A percentile compares a stretch with the other conserved stretches of the same genome.
These are phyloP conservation scores for Penicillium sp. DNA, from an alignment of 2,329 filamentous ascomycete genomes.

Conservation along the genomic window DNA sequence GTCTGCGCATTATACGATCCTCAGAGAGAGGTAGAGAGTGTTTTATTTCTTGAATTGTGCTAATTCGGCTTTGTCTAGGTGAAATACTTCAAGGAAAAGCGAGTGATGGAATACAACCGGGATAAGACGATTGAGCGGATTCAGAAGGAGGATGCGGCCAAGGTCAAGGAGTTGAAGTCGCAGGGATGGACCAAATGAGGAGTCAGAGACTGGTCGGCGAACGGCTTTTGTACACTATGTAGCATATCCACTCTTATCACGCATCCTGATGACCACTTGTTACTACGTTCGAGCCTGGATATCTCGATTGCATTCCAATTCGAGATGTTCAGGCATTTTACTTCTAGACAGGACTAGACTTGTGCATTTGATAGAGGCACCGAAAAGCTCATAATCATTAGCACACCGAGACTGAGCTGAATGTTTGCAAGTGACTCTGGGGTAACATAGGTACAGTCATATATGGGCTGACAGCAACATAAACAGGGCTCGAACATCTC, in stretches of 20 bases:
- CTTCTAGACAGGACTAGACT: not conserved
- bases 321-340: not conserved
- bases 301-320: not conserved
- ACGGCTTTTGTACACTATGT: constrained; percentile 30
- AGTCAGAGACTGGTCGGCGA: not conserved
- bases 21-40: not conserved
- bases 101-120: constrained; percentile 89
- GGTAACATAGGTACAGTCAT: not conserved
- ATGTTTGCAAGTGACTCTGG: not conserved
- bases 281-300: not conserved
- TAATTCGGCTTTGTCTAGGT: constrained; percentile 57
- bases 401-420: not conserved
- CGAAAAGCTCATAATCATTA: not conserved
- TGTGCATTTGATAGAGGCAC: not conserved
- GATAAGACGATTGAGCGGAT: constrained; percentile 76
- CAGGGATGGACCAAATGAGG: constrained; percentile 41
- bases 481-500: not conserved
- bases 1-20: not conserved
- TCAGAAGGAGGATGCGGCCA: constrained; percentile 69
- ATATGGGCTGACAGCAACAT: not conserved
- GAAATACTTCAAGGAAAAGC: constrained; percentile 96
- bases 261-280: constrained; percentile 14
- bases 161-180: constrained; percentile 53
- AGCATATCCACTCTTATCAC: constrained; percentile 29
- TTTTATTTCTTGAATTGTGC: not conserved